Base-by-base conservation (phyloP, 1,284 basidiomycete species). In the Tylopilus orsonianus region DNA sequence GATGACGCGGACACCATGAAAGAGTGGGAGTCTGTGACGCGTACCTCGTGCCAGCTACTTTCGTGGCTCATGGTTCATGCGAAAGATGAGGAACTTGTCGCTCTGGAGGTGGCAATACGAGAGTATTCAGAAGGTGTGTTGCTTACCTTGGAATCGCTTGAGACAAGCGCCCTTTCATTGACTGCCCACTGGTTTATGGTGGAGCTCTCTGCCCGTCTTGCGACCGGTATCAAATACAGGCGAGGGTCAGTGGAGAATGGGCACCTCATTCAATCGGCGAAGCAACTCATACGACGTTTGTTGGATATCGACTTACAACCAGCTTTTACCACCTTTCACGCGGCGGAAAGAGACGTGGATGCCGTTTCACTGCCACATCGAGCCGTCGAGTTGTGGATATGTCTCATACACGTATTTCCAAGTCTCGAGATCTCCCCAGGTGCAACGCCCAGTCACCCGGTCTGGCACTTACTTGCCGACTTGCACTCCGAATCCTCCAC, bases 301-400 rank as follows among this genome's bases (percentile, higher is more conserved):
- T 63, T 86, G 43, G 69, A 66, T 8, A 72, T 76, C 50, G 85
- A 81, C 14, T 64, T 87, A 40, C 73, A 77, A 24, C 61, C 72
- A 1, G 71, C 78, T 0, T 72, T 87, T 48, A 58, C 69, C 6
- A 53, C 66, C 6, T 62, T 81, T 40, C 60, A 67, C 42, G 54
- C 68, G 29, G 59, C 71, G 39, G 66, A 70, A 5, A 65, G 66
- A 2, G 60, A 66, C 32, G 62, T 79, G 18, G 66, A 71, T 34
- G 55, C 61, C 44, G 54, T 65, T 40, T 56, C 55, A 47, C 43
- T 68, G 40, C 30, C 66, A 33, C 64, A 67, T 41, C 70, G 70
- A 20, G 70, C 77, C 0, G 77, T 83, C 1, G 85, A 90, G 55
- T 60, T 88, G 9, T 97, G 93, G 94, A 74, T 94, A 32, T 80